These are phyloP conservation scores for Termitomyces sp. DNA, from an alignment of 768 basidiomycete genomes.

Conservation along the genomic window DNA sequence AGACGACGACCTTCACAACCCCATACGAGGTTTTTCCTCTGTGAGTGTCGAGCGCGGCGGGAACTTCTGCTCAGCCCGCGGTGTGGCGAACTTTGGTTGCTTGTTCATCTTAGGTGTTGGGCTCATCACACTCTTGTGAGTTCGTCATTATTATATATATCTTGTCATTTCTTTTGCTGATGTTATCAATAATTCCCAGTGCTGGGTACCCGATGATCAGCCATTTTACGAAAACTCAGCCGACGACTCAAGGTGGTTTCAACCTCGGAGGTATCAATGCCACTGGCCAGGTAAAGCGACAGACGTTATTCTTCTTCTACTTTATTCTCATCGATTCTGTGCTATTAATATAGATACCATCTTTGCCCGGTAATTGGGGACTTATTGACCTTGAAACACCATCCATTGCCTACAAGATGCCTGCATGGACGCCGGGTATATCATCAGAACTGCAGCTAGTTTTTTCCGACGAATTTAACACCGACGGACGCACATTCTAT, in stretches of 20 bases:
- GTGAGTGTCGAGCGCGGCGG: constrained; percentile 17
- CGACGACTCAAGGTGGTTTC: constrained; percentile 29
- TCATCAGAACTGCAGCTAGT: constrained; percentile 48
- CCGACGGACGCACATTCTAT: constrained; percentile 71
- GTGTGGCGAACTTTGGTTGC: constrained; percentile 62
- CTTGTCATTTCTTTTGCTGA: background rate
- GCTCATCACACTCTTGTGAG: constrained; percentile 62
- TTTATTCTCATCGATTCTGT: background rate
- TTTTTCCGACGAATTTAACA: constrained; percentile 80
- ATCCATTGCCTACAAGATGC: constrained; percentile 44
- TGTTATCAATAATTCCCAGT: constrained; percentile 17
- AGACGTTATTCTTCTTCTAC: constrained; percentile 13
- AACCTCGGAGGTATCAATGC: constrained; percentile 57
- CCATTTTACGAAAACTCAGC: constrained; percentile 23
- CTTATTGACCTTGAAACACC: constrained; percentile 62
- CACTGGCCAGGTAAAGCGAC: constrained; percentile 47
- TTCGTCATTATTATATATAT: constrained; percentile 20
- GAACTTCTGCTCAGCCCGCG: constrained; percentile 47
- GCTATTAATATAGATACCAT: constrained; percentile 46
- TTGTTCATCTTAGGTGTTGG: constrained; percentile 45
- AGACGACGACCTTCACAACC: constrained; percentile 62
- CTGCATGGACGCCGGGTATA: constrained; percentile 55
- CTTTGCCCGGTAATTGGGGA: constrained; percentile 48
- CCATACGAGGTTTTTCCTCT: constrained; percentile 34
- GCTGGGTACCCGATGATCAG: constrained; percentile 37